Evolutionary conservation across 202 grass and related monocot genomes (phyloP), one percentile per base, ranked within the genome.

Genomic region (Hordeum pubiflorum): DNA sequence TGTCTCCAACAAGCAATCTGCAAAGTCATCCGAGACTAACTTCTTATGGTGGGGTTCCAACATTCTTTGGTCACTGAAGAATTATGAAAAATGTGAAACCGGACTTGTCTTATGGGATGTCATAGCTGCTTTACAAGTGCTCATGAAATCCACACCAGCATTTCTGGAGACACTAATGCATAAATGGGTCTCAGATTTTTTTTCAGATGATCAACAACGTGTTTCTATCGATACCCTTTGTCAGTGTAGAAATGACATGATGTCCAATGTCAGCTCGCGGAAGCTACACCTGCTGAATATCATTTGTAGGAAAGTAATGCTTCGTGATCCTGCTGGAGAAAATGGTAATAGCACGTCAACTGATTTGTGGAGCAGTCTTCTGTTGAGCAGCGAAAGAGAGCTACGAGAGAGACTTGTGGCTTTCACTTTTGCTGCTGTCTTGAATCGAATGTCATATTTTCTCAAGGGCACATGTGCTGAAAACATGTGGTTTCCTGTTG

Each of bases 241-340:
- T 66, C 69, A 64, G 62, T 74, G 58, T 64, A 71, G 31, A 33
- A 26, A n/a, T 13, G 76, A 50, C 24, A 82, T 71, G 84, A 38
- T 97, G 67, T 84, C 77, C 12, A 80, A 62, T 65, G 66, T 88
- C 55, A 89, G 85, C 75, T 82, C 74, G 32, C 84, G 92, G 58
- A 97, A 88, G 84, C 79, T 97, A 63, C 86, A 89, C 33, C 87
- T 97, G 59, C 58, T 93, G 41, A 94, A 92, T 82, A 85, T 94
- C 54, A 88, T 97, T 38, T 89, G 89, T 87, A 89, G 95, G 85
- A 91, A 88, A 92, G 58, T 94, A 84, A 89, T 89, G 79, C 74
- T 88, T 40, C 79, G 33, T 9, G 38, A 89, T 75, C 40, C 68
- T 71, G 68, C 39, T 71, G 13, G 23, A 70, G 67, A 70, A 70